Base-by-base conservation (phyloP, 2,329 filamentous ascomycete genomes). In the Coniochaeta hoffmannii region DNA sequence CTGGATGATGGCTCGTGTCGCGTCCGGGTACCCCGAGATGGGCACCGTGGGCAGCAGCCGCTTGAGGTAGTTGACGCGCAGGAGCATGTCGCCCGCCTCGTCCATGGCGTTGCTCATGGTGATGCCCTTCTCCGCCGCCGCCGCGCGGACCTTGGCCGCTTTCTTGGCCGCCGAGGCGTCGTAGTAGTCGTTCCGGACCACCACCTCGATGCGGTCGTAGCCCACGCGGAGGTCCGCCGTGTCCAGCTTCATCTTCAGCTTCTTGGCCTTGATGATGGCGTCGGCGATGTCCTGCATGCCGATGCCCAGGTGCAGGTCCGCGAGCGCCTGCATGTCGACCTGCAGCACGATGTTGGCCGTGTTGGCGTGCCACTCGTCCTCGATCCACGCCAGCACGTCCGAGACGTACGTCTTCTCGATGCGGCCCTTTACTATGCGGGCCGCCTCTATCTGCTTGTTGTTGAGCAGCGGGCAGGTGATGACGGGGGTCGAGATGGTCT, bases 391-490 rank as follows among this genome's bases (percentile, higher is more conserved):
- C 57, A 96, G 83, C 44, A 88, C 78, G 65, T 99, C 94, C 17
- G 86, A 83, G 12, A 99, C 76, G 64, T 86, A 97, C 0, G 93
- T 97, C 78, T 97, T 96, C 70, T 97, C 93, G 56, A 99, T 95
- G 49, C 92, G 85, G 15, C 87, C 90, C 71, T 97, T 96, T 62
- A 96, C 93, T 38, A 96, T 85, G 31, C 87, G 85, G n/a, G 93
- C 94, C 2, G 88, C 90, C 61, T 86, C 82, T 55, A 94, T 84
- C 61, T 87, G 82, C 55, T 81, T 76, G 58, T 86, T 83, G 66
- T 91, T 94, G 60, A 90, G 80, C 5, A 97, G 78, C 4, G 89
- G 87, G 65, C 94, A 97, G 6, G 83, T 85, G 62, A 99, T 96
- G 67, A 99, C 88, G 0, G 94, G 94, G 0, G 94, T 99, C 69